These are phyloP conservation scores for Omphalotus guepiniiformis DNA, from an alignment of 768 basidiomycete species.

Conservation along the genomic window DNA sequence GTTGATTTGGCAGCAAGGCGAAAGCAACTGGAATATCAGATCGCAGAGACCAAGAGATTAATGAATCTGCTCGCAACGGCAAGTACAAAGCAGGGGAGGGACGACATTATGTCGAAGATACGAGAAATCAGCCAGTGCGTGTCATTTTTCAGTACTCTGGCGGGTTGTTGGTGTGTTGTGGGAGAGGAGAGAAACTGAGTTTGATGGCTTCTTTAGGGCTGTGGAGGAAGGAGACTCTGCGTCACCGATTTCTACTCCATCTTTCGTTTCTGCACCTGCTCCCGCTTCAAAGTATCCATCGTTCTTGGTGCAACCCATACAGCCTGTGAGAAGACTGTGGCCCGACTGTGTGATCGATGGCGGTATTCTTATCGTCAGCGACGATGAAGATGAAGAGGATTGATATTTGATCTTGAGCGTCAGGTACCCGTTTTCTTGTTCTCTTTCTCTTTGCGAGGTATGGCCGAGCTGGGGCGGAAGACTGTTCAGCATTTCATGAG, in stretches of 20 bases:
- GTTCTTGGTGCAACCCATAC: constrained; percentile 1
- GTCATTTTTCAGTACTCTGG: background rate
- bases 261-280: background rate
- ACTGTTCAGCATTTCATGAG: background rate
- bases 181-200: constrained; percentile 6
- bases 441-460: constrained; percentile 5
- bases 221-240: background rate
- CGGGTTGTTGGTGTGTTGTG: constrained; percentile 6
- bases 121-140: constrained; percentile 54
- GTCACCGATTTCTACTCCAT: background rate
- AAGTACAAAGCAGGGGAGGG: constrained; percentile 48
- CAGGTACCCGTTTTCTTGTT: background rate
- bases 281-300: constrained; percentile 4
- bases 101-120: constrained; percentile 39
- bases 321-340: constrained; percentile 34
- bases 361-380: constrained; percentile 46
- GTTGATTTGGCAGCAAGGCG: constrained; percentile 44
- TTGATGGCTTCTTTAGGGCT: constrained; percentile 5
- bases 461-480: background rate
- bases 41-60: constrained; percentile 47
- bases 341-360: constrained; percentile 37
- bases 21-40: constrained; percentile 44
- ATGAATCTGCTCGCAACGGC: constrained; percentile 44
- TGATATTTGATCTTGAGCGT: constrained; percentile 9
- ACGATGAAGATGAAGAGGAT: constrained; percentile 40